These are phyloP conservation scores for Leishmania guyanensis DNA, from an alignment of 208 protist genomes.

Conservation along the genomic window DNA sequence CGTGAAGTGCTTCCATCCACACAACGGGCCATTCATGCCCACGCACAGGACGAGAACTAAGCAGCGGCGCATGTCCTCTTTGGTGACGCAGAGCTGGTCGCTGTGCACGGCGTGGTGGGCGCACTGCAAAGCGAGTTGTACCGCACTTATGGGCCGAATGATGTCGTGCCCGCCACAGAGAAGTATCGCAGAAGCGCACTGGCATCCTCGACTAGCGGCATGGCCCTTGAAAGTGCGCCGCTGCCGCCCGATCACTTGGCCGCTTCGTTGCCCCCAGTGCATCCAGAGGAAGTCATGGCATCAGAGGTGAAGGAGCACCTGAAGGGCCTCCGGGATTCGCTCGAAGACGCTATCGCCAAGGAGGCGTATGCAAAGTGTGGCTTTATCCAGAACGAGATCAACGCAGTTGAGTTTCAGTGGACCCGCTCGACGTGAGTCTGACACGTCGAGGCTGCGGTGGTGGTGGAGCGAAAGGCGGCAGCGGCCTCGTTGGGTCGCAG, in stretches of 20 bases:
- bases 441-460: not conserved
- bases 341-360: not conserved
- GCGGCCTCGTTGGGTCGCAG: not conserved
- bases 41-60: conserved; percentile 38
- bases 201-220: not conserved
- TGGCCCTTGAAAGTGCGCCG: not conserved
- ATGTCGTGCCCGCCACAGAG: not conserved
- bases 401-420: not conserved
- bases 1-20: conserved; percentile 9
- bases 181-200: not conserved
- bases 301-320: not conserved
- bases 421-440: not conserved
- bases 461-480: no score
- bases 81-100: conserved; percentile 24
- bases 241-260: not conserved
- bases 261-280: not conserved
- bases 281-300: not conserved
- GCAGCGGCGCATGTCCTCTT: conserved; percentile 33
- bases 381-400: not conserved
- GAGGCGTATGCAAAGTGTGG: not conserved
- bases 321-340: not conserved
- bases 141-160: not conserved
- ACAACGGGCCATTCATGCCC: conserved; percentile 31
- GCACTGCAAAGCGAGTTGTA: conserved; percentile 16
- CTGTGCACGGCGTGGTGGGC: not conserved